Evolutionary conservation across 805 yeast species (phyloP).

Genomic region (Candida gorgasii): DNA sequence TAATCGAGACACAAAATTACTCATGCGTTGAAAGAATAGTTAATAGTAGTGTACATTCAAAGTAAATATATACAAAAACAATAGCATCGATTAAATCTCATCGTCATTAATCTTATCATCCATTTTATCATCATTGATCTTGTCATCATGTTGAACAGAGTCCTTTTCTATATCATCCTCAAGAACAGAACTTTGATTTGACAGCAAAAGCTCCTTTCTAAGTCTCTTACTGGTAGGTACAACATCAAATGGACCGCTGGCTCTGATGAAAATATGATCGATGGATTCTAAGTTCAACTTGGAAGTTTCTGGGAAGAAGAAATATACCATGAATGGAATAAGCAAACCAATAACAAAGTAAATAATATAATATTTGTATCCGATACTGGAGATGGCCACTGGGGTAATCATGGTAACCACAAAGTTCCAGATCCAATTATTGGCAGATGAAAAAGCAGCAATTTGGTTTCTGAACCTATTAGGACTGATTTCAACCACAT

Average conservation of each 20-base stretch:
- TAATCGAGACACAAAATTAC: too few species aligned
- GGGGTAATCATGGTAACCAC: conserved; percentile 65
- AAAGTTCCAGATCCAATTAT: conserved; percentile 60
- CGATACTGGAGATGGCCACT: conserved; percentile 42
- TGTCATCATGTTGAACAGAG: neutral
- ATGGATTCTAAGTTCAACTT: conserved; percentile 74
- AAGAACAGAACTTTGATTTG: neutral
- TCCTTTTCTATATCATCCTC: conserved; percentile 7
- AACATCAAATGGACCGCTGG: conserved; percentile 5
- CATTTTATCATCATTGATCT: too few species aligned
- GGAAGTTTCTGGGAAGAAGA: conserved; percentile 74
- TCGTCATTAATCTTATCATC: too few species aligned
- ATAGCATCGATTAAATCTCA: too few species aligned
- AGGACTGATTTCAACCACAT: conserved; percentile 56
- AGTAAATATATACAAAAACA: too few species aligned
- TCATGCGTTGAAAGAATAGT: too few species aligned
- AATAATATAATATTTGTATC: conserved; percentile 70
- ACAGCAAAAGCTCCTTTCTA: conserved; percentile 2
- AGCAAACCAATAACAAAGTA: conserved; percentile 60
- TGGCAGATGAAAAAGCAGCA: conserved; percentile 52
- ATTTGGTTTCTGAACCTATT: conserved; percentile 55
- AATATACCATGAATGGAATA: conserved; percentile 49
- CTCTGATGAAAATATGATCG: conserved; percentile 39
- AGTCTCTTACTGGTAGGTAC: conserved; percentile 8
- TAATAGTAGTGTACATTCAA: too few species aligned